A percentile compares a stretch with the other conserved stretches of the same genome.
phyloP scores from a whole-genome alignment of 106 monocot genomes.

The Hemerocallis citrina region DNA sequence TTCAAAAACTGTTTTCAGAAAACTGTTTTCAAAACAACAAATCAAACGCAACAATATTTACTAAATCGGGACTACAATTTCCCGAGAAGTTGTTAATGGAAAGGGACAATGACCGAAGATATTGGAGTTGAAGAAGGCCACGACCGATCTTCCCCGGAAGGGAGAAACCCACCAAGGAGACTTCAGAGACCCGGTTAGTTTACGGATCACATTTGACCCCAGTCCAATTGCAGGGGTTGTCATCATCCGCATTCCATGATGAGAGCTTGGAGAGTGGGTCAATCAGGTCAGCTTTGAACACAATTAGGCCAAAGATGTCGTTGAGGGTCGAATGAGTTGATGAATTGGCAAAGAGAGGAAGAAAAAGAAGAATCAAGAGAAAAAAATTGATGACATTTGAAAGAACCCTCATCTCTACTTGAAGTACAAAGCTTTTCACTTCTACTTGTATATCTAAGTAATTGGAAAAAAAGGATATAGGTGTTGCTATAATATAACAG shows the following conservation, averaged over 20 bases:
- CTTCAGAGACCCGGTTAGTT: constrained; percentile 28
- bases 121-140: constrained; percentile 58
- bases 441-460: too few relatives aligned
- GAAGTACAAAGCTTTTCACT: too few relatives aligned
- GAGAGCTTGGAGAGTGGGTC: constrained; percentile 35
- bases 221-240: constrained; percentile 42
- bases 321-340: constrained; percentile 22
- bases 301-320: too few relatives aligned
- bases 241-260: constrained; percentile 71
- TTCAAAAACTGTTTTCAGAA: too few relatives aligned
- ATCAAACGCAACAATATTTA: constrained; percentile 21
- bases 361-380: constrained; percentile 18
- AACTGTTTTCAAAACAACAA: too few relatives aligned
- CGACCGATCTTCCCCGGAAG: constrained; percentile 58
- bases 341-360: not conserved
- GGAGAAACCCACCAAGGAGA: constrained; percentile 33
- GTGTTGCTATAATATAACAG: too few relatives aligned
- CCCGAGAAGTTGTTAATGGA: constrained; percentile 55
- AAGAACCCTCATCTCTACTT: too few relatives aligned
- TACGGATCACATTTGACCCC: constrained; percentile 41
- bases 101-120: constrained; percentile 34
- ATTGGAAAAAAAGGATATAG: too few relatives aligned
- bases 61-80: constrained; percentile 20
- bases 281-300: constrained; percentile 43
- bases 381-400: not conserved